Evolutionary conservation across 192 early-diverging fungal species (phyloP), one percentile per base, ranked within the genome.

Genomic region (Coemansia aciculifera): DNA sequence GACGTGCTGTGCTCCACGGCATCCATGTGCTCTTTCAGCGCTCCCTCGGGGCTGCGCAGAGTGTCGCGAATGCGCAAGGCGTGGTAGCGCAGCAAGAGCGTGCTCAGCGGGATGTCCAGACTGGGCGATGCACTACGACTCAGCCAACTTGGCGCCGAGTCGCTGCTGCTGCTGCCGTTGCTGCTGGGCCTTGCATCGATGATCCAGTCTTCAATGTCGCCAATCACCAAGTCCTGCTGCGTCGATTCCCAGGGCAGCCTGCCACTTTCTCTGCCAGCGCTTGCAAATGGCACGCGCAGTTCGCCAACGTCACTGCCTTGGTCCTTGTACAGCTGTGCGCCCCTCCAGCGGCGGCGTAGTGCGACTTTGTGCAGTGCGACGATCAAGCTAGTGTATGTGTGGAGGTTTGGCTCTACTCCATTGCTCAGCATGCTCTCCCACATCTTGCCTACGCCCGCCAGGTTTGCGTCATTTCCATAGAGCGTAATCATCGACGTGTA

Each of bases 401-500:
- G 65, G 66, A 80, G 31, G 32, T 74, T 75, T 1, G 78, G 78
- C 54, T 71, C 73, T 3, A 80, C 37, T n/a, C 73, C 66, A 43
- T 68, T 69, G 43, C 52, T 31, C 23, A 74, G 49, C 78, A 80
- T 80, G 24, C 24, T 42, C 15, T 62, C 65, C 78, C 78, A 80
- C 63, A 75, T 68, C 32, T 42, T 59, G 13, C 62, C 52, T 19
- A 75, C 63, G 39, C 73, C 63, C 19, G 46, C 24, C 40, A 80
- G 32, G 49, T 80, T 65, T 15, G 73, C 66, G 43, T 39, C 44
- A 59, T 68, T 72, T 31, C 69, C 73, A 32, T 80, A 80, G 17
- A 80, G 57, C 38, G 78, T 75, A 10, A 80, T 63, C 73, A 80
- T 75, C 29, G 78, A 71, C 17, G 78, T 80, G 51, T 80, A 80